Evolutionary conservation across 768 basidiomycete genomes (phyloP).

Genomic region (Holtermannia corniformis): DNA sequence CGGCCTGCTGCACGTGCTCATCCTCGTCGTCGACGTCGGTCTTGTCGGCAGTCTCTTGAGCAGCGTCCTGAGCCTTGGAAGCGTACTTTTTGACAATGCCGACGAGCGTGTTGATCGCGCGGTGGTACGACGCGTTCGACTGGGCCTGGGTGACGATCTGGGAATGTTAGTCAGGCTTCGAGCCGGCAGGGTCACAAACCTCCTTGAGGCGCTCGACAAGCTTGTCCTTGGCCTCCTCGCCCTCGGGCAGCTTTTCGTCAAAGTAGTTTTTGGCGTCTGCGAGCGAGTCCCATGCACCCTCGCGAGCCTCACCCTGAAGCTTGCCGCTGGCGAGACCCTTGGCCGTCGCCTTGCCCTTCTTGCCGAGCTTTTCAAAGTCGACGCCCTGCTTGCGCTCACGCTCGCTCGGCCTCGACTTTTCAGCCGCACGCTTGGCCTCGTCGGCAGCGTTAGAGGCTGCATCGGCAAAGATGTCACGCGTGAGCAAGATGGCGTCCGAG

Average conservation of each 20-base stretch:
- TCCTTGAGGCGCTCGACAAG: constrained; percentile 40
- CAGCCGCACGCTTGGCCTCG: constrained; percentile 37
- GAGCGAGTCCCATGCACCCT: constrained; percentile 30
- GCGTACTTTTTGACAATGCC: constrained; percentile 43
- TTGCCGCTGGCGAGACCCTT: constrained; percentile 37
- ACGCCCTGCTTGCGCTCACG: constrained; percentile 38
- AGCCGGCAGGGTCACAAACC: constrained; percentile 7
- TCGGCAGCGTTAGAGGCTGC: constrained; percentile 41
- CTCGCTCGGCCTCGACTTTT: constrained; percentile 28
- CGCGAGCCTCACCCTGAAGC: constrained; percentile 38
- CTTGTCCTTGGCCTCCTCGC: constrained; percentile 42
- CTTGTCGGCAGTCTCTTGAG: constrained; percentile 36
- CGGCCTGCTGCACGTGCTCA: constrained; percentile 41
- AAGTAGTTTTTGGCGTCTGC: constrained; percentile 34
- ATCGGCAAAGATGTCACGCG: constrained; percentile 43
- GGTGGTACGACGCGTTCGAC: constrained; percentile 38
- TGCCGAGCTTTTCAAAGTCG: constrained; percentile 32
- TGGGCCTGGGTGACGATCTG: constrained; percentile 40
- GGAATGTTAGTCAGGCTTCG: neutral
- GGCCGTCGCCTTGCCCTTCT: constrained; percentile 38
- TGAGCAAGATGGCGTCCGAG: constrained; percentile 39
- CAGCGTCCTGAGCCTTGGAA: constrained; percentile 35
- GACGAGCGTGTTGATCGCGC: constrained; percentile 41
- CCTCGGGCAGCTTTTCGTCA: constrained; percentile 42
- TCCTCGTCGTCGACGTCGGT: constrained; percentile 36